Base-by-base conservation (phyloP, 805 yeast genomes). In the Kurtzmaniella fragi region DNA sequence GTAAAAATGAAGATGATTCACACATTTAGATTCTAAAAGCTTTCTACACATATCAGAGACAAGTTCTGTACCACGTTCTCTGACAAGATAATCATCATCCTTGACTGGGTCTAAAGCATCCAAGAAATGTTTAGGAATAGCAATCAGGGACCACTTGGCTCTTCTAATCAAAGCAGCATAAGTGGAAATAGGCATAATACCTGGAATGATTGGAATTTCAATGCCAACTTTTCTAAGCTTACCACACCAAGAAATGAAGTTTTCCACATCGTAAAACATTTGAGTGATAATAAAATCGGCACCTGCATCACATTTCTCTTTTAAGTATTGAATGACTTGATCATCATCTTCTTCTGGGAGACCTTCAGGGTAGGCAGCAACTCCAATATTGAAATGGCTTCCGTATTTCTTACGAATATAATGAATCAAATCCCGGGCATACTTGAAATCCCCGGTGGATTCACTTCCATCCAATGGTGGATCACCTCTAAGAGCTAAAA, bases 151-250 rank as follows among this genome's bases (percentile, higher is more conserved):
- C 99, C 99, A 93, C 39, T 80, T 80, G 14, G 96, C 96, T 59
- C 99, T 79, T 68, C 99, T 82, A 46, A 89, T 62, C 59, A 93
- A 93, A 3, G 96, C 80, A 17, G 95, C 84, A 63, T 91, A 90
- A 3, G 96, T 87, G n/a, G 95, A 81, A 42, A 93, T 90, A 16
- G 99, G 99, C 99, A 93, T 93, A 61, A 93, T 89, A 11, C 99
- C 99, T 1, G 99, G 99, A 43, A 93, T 82, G 48, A 93, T 85
- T 23, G 98, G 98, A 38, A 86, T 80, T 30, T 71, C 70, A 46
- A 93, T 75, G 16, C 96, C 97, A 16, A 69, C 67, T 16, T 71
- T 78, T 49, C 91, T 76, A 40, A 91, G 75, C 43, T 68, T 63
- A 14, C 70, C 59, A 52, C 93, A 87, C 99, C 99, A 93, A 10